These are phyloP conservation scores for Platismatia glauca DNA, from an alignment of 495 filamentous ascomycete species.

Conservation along the genomic window DNA sequence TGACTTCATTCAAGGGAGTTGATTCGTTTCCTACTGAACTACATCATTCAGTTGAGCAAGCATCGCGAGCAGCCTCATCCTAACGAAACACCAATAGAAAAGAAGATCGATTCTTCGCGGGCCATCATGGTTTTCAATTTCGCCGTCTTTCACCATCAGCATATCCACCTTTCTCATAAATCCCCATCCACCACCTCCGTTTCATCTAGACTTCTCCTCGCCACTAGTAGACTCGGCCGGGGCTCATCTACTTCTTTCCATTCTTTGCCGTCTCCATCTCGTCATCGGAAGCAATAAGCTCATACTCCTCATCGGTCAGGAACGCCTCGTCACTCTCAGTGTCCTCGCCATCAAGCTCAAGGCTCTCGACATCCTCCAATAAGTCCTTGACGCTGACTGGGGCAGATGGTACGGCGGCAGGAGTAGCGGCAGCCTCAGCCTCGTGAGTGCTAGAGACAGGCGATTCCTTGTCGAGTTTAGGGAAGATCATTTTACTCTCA, in stretches of 20 bases:
- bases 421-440: constrained; percentile 30
- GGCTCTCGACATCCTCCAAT: constrained; percentile 58
- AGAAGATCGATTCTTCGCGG: not conserved
- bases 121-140: constrained; percentile 11
- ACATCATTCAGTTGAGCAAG: constrained; percentile 11
- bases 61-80: constrained; percentile 4
- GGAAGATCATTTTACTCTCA: constrained; percentile 86
- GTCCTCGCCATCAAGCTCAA: constrained; percentile 51
- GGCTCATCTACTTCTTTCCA: constrained; percentile 19
- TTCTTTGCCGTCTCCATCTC: constrained; percentile 50
- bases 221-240: not conserved
- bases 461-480: constrained; percentile 90
- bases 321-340: constrained; percentile 55
- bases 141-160: not conserved
- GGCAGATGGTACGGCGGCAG: constrained; percentile 21
- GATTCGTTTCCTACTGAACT: constrained; percentile 10
- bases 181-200: not conserved
- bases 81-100: constrained; percentile 4
- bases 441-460: constrained; percentile 71
- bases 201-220: not conserved
- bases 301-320: constrained; percentile 95
- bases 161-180: not conserved
- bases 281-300: constrained; percentile 91
- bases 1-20: constrained; percentile 4
- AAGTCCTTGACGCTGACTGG: constrained; percentile 45